These are phyloP conservation scores for Thuja plicata DNA, from an alignment of 83 land plant species.

Conservation along the genomic window DNA sequence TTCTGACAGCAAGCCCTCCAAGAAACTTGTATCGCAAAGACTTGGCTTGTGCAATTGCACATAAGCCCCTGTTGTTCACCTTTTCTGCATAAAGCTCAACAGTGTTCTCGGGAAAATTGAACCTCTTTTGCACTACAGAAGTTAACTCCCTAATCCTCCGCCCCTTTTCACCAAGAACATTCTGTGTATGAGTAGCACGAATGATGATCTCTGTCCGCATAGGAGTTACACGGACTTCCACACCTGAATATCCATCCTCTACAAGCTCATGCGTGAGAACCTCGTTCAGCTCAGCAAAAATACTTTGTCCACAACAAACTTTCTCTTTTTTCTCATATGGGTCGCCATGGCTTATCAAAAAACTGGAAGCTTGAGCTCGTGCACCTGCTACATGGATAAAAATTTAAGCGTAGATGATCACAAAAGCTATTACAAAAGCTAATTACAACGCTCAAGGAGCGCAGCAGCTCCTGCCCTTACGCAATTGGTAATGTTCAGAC, in stretches of 20 bases:
- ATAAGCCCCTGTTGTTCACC: slow-evolving; percentile 62
- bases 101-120: slow-evolving; percentile 56
- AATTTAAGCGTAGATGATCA: too few species aligned
- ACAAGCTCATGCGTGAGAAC: slow-evolving; percentile 66
- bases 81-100: slow-evolving; percentile 72
- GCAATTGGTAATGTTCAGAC: too few species aligned
- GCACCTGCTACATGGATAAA: too few species aligned
- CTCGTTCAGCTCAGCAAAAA: slow-evolving; percentile 70
- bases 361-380: background rate
- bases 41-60: slow-evolving; percentile 74
- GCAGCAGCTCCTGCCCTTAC: too few species aligned
- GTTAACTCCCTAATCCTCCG: slow-evolving; percentile 66
- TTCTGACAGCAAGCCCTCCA: slow-evolving; percentile 69
- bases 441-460: too few species aligned
- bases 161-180: slow-evolving; percentile 73
- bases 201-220: slow-evolving; percentile 71
- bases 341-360: slow-evolving; percentile 31
- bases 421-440: too few species aligned
- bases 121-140: slow-evolving; percentile 63
- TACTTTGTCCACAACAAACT: slow-evolving; percentile 70
- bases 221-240: slow-evolving; percentile 67
- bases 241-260: slow-evolving; percentile 75
- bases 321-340: slow-evolving; percentile 53
- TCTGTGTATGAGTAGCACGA: slow-evolving; percentile 67
- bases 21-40: slow-evolving; percentile 69